Base-by-base conservation (phyloP, 1,284 basidiomycete genomes). In the Malassezia slooffiae region DNA sequence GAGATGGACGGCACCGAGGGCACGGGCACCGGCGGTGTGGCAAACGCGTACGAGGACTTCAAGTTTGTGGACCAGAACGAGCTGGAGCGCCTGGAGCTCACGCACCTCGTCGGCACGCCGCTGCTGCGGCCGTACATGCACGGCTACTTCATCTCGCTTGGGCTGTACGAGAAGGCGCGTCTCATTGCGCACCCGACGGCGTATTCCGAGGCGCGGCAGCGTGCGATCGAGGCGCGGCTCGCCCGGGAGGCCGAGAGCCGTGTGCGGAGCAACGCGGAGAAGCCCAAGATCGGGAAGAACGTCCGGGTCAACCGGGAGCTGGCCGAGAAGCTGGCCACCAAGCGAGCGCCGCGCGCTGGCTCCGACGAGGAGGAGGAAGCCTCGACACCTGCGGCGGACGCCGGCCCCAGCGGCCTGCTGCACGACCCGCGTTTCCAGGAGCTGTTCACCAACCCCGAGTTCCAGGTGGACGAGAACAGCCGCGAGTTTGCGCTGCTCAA, bases 41-140 rank as follows among this genome's bases (percentile, higher is more conserved):
- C 73, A 57, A 71, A 74, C 24, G 72, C 75, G 11, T 99, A 96
- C 71, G 83, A 91, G 68, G 93, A 96, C 73, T 97, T 83, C 79
- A 99, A 97, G 73, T 99, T 97, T 66, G 78, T 97, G 54, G 87
- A 91, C 72, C 77, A 85, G 48, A 75, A 74, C 56, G 93, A 97
- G 70, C 77, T 97, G 47, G 78, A 81, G 54, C 80, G 77, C 38
- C 46, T 54, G 46, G 38, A 44, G 57, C 87, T 99, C 70, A 82
- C 88, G 56, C 85, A 93, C 70, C 84, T 97, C 58, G 74, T 95
- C 60, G 93, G 93, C 40, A 93, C 89, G 1, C 81, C 88, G 10
- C 79, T 85, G 12, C 82, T 97, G 75, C 90, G 91, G 70, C 91
- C 93, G 1, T 99, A 97, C 74, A 96, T 99, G 91, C 93, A 99